Conservation (phyloP, 345 rosid genomes). For the Pelargonium nanum region DNA sequence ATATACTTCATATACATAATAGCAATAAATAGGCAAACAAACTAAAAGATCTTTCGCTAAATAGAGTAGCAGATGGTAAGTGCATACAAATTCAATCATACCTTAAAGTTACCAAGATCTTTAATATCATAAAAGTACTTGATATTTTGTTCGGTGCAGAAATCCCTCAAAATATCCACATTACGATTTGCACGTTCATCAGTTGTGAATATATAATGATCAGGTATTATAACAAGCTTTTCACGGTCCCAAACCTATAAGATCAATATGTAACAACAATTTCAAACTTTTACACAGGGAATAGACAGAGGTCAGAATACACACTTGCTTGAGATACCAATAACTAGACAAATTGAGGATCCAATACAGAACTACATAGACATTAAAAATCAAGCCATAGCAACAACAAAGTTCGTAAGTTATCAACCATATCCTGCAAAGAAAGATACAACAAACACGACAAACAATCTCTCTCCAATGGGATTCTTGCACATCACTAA, state of each 20-base stretch:
- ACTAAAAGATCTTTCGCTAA: no score
- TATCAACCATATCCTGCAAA: no score
- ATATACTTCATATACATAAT: slow-evolving; percentile 2
- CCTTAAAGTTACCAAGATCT: slow-evolving; percentile 80
- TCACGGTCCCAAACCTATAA: slow-evolving; percentile 95
- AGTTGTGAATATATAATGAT: slow-evolving; percentile 85
- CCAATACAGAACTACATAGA: no score
- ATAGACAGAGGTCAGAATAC: no score
- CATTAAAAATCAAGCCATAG: no score
- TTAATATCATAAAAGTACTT: slow-evolving; percentile 94
- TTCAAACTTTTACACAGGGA: neutral
- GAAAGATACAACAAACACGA: no score
- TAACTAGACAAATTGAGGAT: no score
- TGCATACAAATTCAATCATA: slow-evolving; percentile 11
- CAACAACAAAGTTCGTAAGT: no score
- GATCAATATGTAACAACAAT: neutral
- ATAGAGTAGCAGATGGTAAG: neutral
- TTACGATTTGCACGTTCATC: slow-evolving; percentile 95
- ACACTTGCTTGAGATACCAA: neutral
- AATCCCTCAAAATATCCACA: slow-evolving; percentile 89
- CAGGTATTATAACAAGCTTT: slow-evolving; percentile 89
- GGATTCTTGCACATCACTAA: no score
- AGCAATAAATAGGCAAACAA: slow-evolving; percentile 2
- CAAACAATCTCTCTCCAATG: no score
- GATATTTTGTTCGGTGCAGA: slow-evolving; percentile 77